phyloP scores from a whole-genome alignment of 108 stramenopile species.

The Nitzschia inconspicua region DNA sequence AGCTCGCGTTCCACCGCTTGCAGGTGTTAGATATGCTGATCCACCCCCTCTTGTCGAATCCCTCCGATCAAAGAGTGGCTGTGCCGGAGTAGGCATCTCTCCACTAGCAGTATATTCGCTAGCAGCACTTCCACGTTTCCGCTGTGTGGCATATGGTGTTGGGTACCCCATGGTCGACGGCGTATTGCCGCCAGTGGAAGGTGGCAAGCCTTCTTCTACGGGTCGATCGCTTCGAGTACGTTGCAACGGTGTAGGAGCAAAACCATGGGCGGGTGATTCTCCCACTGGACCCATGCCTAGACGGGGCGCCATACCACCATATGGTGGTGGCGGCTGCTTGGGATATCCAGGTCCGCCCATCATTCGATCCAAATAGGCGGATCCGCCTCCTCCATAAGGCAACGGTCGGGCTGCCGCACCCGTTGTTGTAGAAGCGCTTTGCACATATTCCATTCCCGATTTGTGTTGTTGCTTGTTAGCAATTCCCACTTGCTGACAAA shows the following conservation, averaged over 20 bases:
- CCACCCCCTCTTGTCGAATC: neutral
- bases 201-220: neutral
- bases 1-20: neutral
- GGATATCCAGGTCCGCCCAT: too few relatives aligned
- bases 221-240: constrained; percentile 16
- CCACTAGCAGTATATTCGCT: neutral
- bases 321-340: too few relatives aligned
- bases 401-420: constrained; percentile 6
- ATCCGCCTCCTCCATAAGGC: too few relatives aligned
- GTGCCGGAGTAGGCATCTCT: constrained; percentile 1
- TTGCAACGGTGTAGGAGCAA: constrained; percentile 20
- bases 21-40: neutral
- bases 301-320: too few relatives aligned
- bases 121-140: constrained; percentile 3
- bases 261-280: neutral
- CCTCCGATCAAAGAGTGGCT: constrained; percentile 20
- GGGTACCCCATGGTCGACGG: neutral
- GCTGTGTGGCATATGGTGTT: constrained; percentile 6
- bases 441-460: constrained; percentile 35
- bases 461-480: constrained; percentile 32
- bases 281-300: too few relatives aligned
- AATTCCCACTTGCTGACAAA: constrained; percentile 28
- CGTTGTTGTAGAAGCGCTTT: neutral
- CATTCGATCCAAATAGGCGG: too few relatives aligned
- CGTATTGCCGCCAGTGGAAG: neutral